A percentile compares a stretch with the other conserved stretches of the same genome.
phyloP scores from a whole-genome alignment of 2,329 filamentous ascomycete genomes.

The Claviceps arundinis region DNA sequence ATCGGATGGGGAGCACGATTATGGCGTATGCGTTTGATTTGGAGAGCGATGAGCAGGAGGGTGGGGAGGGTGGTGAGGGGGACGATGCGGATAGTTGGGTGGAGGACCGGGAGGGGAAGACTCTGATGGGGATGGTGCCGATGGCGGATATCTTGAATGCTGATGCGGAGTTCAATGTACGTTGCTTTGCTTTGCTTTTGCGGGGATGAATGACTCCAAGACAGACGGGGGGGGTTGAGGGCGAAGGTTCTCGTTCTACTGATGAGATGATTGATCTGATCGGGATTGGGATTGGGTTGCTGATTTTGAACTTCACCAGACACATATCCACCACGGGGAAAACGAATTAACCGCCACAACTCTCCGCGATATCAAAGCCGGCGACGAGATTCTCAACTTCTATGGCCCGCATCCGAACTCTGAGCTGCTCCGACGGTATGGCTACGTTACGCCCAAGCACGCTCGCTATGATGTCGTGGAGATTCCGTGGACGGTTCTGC shows the following conservation, averaged over 20 bases:
- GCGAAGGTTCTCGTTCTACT: too few species aligned
- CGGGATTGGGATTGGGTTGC: too few species aligned
- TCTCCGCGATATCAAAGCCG: conserved; percentile 51
- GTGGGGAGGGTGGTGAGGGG: conserved; percentile 17
- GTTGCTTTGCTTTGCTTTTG: conserved; percentile 10
- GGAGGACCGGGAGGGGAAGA: conserved; percentile 44
- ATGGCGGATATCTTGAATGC: conserved; percentile 85
- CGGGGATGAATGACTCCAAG: too few species aligned
- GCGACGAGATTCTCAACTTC: conserved; percentile 76
- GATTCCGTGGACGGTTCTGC: conserved; percentile 49
- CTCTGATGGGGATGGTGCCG: conserved; percentile 73
- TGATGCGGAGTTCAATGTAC: conserved; percentile 73
- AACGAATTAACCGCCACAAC: conserved; percentile 55
- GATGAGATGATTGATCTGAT: too few species aligned
- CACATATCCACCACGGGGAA: conserved; percentile 41
- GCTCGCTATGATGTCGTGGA: conserved; percentile 73
- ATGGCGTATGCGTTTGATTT: conserved; percentile 92
- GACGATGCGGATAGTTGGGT: conserved; percentile 52
- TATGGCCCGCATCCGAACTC: conserved; percentile 75
- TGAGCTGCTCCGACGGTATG: conserved; percentile 72
- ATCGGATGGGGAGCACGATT: conserved; percentile 75
- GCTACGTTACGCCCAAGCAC: conserved; percentile 73
- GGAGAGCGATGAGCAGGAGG: conserved; percentile 37
- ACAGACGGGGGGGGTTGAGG: too few species aligned
- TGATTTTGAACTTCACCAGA: conserved; percentile 17